Conservation (phyloP, 2,329 filamentous ascomycete species). For the Xylariaceae sp. region DNA sequence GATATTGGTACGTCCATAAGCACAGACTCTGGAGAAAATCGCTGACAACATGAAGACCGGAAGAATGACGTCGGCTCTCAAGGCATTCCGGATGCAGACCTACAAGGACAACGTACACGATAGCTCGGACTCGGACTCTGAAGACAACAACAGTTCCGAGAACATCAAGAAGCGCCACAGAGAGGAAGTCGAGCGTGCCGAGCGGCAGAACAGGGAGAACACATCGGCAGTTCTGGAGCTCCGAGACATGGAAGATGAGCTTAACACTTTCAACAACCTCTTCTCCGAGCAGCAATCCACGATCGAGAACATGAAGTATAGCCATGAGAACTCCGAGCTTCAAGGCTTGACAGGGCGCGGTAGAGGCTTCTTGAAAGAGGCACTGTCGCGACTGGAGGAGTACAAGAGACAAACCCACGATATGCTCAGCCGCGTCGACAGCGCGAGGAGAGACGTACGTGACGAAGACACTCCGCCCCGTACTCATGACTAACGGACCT, state of each 20-base stretch:
- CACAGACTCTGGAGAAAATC: neutral
- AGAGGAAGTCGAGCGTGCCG: constrained; percentile 38
- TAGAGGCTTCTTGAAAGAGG: constrained; percentile 47
- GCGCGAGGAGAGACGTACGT: constrained; percentile 52
- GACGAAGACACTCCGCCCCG: neutral
- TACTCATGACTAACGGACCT: neutral
- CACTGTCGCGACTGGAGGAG: constrained; percentile 48
- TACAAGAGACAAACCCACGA: constrained; percentile 51
- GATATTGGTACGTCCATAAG: constrained; percentile 42
- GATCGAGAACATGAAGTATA: constrained; percentile 42
- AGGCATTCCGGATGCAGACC: constrained; percentile 55
- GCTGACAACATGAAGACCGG: constrained; percentile 43
- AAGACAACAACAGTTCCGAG: constrained; percentile 35
- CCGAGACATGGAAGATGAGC: constrained; percentile 61
- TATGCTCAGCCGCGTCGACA: constrained; percentile 55
- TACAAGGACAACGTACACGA: constrained; percentile 42
- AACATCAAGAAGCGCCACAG: constrained; percentile 40
- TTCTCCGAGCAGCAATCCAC: constrained; percentile 53
- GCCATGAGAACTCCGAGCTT: constrained; percentile 39
- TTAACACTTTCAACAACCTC: constrained; percentile 51
- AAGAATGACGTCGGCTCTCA: constrained; percentile 58
- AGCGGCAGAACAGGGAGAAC: constrained; percentile 57
- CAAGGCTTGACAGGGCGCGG: constrained; percentile 40
- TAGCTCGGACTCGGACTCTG: constrained; percentile 29
- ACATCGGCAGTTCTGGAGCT: constrained; percentile 60